Evolutionary conservation across 2,329 filamentous ascomycete species (phyloP), one percentile per base, ranked within the genome.

Genomic region (Scleromitrula shiraiana): DNA sequence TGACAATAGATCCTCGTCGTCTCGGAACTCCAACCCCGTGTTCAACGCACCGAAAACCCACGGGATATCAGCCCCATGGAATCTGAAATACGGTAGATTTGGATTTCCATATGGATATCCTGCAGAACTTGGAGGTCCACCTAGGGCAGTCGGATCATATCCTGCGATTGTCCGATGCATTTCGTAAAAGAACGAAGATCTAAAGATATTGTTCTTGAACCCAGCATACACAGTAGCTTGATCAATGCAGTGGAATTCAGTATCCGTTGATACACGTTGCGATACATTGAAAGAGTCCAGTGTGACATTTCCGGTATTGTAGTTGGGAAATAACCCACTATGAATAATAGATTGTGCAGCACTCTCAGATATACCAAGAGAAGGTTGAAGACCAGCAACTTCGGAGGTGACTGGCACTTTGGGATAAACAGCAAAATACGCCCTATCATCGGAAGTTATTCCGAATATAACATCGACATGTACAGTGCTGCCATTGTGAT

Each of bases 231-330:
- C 67, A 2, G 74, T 77, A 0, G 75, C 74, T 61, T 78, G 69
- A 51, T 78, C 74, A 40, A 76, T 66, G 54, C 75, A 79, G 46
- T 73, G 71, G 65, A 77, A 78, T 5, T 70, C 70, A 37, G 68
- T 70, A 55, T 78, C 75, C 3, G 74, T 77, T 2, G 72, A 69
- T 23, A 78, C 66, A 9, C 74, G 70, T 27, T 71, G 67, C 4
- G 71, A 71, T 2, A 77, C 70, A 50, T 77, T 78, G 66, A 76
- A 78, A 2, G 71, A 66, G 53, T 78, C 72, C 3, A 77, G 65
- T 0, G 74, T 76, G 6, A 73, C 50, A 41, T 78, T 77, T 3
- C 72, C 70, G 0, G 71, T 72, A 37, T 67, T 59, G 43, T 69
- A 68, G 27, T 68, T 63, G 0, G 75, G 73, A 52, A 77, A 75